These are phyloP conservation scores for Ophiosphaerella herpotricha DNA, from an alignment of 2,329 filamentous ascomycete genomes.

Conservation along the genomic window DNA sequence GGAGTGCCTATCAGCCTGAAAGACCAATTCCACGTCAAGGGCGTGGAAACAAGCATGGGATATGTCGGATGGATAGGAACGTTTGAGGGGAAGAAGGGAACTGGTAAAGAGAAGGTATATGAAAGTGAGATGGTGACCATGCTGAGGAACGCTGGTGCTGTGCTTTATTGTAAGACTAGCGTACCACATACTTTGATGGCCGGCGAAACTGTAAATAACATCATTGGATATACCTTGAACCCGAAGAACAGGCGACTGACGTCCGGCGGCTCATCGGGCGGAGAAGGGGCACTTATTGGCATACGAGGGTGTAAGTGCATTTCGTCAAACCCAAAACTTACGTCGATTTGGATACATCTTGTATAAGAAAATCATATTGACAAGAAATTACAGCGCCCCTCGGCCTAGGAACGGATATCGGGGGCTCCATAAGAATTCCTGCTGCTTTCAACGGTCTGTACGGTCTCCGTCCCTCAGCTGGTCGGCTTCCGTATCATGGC, in stretches of 20 bases:
- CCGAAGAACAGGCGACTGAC: slow-evolving; percentile 60
- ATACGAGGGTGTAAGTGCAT: slow-evolving; percentile 53
- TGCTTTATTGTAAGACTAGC: slow-evolving; percentile 63
- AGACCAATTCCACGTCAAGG: slow-evolving; percentile 56
- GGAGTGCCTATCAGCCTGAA: slow-evolving; percentile 55
- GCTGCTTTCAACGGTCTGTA: slow-evolving; percentile 64
- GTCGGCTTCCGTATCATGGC: slow-evolving; percentile 53
- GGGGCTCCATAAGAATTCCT: slow-evolving; percentile 62
- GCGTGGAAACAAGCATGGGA: slow-evolving; percentile 58
- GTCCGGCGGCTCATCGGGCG: slow-evolving; percentile 62
- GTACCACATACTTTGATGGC: slow-evolving; percentile 63
- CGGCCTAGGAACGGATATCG: slow-evolving; percentile 63
- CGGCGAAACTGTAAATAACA: slow-evolving; percentile 65
- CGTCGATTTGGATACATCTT: no score
- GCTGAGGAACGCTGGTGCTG: slow-evolving; percentile 58
- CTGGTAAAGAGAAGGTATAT: slow-evolving; percentile 56
- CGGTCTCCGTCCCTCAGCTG: slow-evolving; percentile 57
- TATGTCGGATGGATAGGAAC: slow-evolving; percentile 69
- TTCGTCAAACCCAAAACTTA: background rate
- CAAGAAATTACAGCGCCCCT: slow-evolving; percentile 43
- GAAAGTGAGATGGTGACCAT: slow-evolving; percentile 65
- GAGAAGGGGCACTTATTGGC: slow-evolving; percentile 64
- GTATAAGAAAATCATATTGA: background rate
- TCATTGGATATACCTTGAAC: slow-evolving; percentile 63
- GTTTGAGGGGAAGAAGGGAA: slow-evolving; percentile 61